phyloP scores from a whole-genome alignment of 2,329 filamentous ascomycete genomes.

The Calonectria hongkongensis region DNA sequence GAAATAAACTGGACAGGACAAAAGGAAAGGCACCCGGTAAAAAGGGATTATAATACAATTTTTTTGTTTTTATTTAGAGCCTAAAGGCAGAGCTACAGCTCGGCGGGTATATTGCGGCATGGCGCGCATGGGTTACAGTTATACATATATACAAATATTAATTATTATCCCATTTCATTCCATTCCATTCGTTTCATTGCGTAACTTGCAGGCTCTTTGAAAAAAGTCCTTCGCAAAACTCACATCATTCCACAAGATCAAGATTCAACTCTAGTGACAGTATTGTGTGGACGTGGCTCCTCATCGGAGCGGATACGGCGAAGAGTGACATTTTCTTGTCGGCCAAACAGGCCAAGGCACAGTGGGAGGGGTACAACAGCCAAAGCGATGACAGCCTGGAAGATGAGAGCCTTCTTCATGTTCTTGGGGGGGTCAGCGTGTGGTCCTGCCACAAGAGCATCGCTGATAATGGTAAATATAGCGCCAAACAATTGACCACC shows the following conservation, averaged over 20 bases:
- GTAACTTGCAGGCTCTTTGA: constrained; percentile 1
- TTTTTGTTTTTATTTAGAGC: constrained; percentile 4
- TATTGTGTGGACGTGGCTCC: constrained; percentile 46
- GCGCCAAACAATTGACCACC: constrained; percentile 91
- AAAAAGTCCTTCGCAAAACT: not conserved
- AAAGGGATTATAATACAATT: not conserved
- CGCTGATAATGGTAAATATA: constrained; percentile 88
- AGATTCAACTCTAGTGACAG: constrained; percentile 44
- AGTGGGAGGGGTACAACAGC: constrained; percentile 80
- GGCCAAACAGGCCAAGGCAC: constrained; percentile 81
- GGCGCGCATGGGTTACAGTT: constrained; percentile 26
- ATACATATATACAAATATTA: constrained; percentile 37
- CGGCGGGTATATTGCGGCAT: constrained; percentile 51
- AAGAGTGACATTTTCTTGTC: constrained; percentile 69
- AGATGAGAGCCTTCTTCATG: constrained; percentile 85
- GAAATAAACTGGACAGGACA: not conserved
- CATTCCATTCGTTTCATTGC: constrained; percentile 10
- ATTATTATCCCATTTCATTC: constrained; percentile 33
- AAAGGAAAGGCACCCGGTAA: not conserved
- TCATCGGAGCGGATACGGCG: constrained; percentile 69
- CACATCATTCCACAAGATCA: not conserved
- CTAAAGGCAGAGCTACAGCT: constrained; percentile 34
- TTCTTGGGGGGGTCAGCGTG: constrained; percentile 77
- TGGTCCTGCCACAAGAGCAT: constrained; percentile 78
- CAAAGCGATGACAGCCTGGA: constrained; percentile 83